Evolutionary conservation across 495 filamentous ascomycete genomes (phyloP), one percentile per base, ranked within the genome.

Genomic region (Evernia prunastri): DNA sequence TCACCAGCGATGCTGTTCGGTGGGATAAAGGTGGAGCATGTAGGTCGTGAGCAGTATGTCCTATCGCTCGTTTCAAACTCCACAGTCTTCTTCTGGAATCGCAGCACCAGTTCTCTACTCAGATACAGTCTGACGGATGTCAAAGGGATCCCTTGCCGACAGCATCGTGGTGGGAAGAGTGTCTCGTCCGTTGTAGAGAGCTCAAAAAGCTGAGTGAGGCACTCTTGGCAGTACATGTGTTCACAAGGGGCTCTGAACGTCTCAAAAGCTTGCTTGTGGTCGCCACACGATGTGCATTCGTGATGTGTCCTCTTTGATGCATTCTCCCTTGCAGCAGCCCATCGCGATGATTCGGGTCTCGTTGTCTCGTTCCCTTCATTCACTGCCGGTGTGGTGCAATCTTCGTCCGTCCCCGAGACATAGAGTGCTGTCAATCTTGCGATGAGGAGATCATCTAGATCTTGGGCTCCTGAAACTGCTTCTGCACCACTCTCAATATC

Each of bases 131-230:
- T 65, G 40, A 67, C 75, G 1, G 42, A 37, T 8, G 70, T 69
- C 45, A 80, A 59, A 10, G 75, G 65, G n/a, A 86, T 78, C 0
- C 62, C 31, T 36, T 79, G 61, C 39, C 68, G 61, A 60, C 81
- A 84, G 69, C 83, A 85, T 27, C 77, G 73, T 4, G 82, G 81
- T 1, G 83, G 83, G 58, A 81, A 84, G 0, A 79, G 59, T 0
- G 78, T 70, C 61, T 84, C 79, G 67, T 84, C 81, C 0, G 66
- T 70, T 35, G 78, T 71, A 1, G 80, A 69, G 0, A 54, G 35
- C 25, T 60, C 59, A 68, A 84, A 81, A 1, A 83, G 74, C 0
- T 61, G 53, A 3, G 39, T 47, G 0, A 83, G 37, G 61, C 82
- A 85, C 11, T 68, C 65, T 1, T 66, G 66, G 67, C 83, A 85